Percentiles rank a stretch among this genome's conserved stretches.
Evolutionary conservation across 176 grass and related monocot species (phyloP).

Genomic region (Carex cristatella): DNA sequence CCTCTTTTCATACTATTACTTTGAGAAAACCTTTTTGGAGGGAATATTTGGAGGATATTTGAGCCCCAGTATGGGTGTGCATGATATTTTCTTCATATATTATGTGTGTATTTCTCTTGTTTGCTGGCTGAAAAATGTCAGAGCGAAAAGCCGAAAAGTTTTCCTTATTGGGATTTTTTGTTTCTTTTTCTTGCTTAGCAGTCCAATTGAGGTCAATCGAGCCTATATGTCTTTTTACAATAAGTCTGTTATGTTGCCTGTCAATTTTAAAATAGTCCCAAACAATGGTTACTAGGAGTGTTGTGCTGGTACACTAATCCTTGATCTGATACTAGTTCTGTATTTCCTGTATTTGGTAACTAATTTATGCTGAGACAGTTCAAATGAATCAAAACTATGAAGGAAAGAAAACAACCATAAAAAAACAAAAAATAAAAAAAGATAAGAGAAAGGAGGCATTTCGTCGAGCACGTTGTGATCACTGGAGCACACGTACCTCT

Average conservation of each 20-base stretch:
- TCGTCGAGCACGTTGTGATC: slow-evolving; percentile 6
- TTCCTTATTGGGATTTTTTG: not conserved
- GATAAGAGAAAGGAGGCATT: slow-evolving; percentile 5
- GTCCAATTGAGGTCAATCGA: not conserved
- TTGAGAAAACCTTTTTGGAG: not conserved
- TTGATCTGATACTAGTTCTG: not conserved
- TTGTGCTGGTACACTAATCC: no score
- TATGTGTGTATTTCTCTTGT: not conserved
- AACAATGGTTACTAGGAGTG: not conserved
- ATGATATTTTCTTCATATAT: not conserved
- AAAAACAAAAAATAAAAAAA: not conserved
- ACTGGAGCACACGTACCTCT: slow-evolving; percentile 23
- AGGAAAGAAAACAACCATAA: not conserved
- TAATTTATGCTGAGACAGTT: not conserved
- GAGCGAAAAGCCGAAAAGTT: not conserved
- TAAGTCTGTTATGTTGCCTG: not conserved
- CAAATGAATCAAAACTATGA: not conserved
- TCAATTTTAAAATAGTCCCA: not conserved
- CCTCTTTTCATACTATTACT: not conserved
- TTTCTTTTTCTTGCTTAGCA: not conserved
- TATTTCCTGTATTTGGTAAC: not conserved
- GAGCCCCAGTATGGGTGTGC: not conserved
- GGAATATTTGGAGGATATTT: not conserved
- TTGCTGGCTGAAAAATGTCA: not conserved
- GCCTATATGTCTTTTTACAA: not conserved